Base-by-base conservation (phyloP, 2,329 filamentous ascomycete species). In the Talaromyces sp. region DNA sequence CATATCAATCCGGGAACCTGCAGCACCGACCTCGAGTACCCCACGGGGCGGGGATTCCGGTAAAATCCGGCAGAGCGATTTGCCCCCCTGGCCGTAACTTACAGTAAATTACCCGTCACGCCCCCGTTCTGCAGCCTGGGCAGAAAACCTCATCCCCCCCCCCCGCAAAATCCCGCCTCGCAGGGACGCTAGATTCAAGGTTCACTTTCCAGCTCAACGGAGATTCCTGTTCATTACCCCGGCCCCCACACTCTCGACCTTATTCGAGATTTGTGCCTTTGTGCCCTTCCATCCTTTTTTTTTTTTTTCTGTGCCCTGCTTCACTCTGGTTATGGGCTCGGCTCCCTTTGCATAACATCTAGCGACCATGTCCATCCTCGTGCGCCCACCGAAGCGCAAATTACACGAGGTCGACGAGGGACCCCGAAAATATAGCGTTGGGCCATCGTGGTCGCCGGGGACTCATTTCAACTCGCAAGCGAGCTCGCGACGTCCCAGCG, bases 361-460 rank as follows among this genome's bases (percentile, higher is more conserved):
- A 10, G 36, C 22, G 50, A 46, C 50, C 53, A 64, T 71, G 70
- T 70, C 70, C 33, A 59, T 69, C 37, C 56, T 71, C 33, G 64
- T 63, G 44, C 65, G 66, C 35, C 66, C 66, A 22, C 56, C 59
- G 20, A 72, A 72, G 52, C 67, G 69, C 55, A 69, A 70, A 54
- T 52, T 69, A 19, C 56, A 63, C 39, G 63, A 69, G 45, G 47
- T 61, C 14, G 55, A 60, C 9, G 65, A 66, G n/a, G 50, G 47
- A 10, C 50, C 60, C 47, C 57, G 60, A 20, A 61, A 63, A 47
- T 45, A 59, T 16, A 49, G 22, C 13, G 29, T 45, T 14, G 36
- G 36, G 2, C 29, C 16, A 14, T 17, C 17, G 4, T 49, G 9
- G 35, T 49, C 13, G 30, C 50, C 47, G 10, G 24, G 19, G 16